Evolutionary conservation across 176 grass and related monocot genomes (phyloP).

Genomic region (Luzula sylvatica): DNA sequence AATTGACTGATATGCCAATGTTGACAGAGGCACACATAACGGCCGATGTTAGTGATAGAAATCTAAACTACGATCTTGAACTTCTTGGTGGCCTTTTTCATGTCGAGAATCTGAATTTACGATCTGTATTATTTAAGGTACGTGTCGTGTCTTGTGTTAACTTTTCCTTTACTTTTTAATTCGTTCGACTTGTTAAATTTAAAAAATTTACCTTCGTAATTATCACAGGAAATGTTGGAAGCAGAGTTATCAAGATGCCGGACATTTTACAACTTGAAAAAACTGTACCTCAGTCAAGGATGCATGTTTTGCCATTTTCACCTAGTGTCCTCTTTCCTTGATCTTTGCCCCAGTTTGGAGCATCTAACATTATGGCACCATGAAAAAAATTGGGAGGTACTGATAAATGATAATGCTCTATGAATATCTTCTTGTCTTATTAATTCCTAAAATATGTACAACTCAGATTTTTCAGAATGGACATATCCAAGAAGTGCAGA

Average conservation of each 20-base stretch:
- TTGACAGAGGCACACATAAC: neutral
- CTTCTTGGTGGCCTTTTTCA: neutral
- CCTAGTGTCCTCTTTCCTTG: too few species aligned
- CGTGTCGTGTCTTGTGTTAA: neutral
- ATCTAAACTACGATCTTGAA: neutral
- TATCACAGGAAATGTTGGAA: too few species aligned
- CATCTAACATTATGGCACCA: neutral
- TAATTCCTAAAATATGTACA: neutral
- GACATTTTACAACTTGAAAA: too few species aligned
- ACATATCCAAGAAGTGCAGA: neutral
- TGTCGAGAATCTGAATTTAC: neutral
- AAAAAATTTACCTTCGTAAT: neutral
- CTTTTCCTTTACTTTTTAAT: neutral
- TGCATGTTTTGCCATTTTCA: too few species aligned
- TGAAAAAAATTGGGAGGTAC: neutral
- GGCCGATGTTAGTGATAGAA: neutral
- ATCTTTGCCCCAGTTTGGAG: too few species aligned
- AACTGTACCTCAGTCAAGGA: neutral
- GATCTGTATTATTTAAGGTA: neutral
- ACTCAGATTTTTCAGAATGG: neutral
- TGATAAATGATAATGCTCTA: neutral
- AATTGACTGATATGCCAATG: neutral
- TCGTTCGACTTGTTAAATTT: neutral
- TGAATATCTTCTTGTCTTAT: neutral
- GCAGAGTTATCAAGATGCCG: too few species aligned